Evolutionary conservation across 2,329 filamentous ascomycete species (phyloP).

Genomic region (Neocatenulostroma microsporum): DNA sequence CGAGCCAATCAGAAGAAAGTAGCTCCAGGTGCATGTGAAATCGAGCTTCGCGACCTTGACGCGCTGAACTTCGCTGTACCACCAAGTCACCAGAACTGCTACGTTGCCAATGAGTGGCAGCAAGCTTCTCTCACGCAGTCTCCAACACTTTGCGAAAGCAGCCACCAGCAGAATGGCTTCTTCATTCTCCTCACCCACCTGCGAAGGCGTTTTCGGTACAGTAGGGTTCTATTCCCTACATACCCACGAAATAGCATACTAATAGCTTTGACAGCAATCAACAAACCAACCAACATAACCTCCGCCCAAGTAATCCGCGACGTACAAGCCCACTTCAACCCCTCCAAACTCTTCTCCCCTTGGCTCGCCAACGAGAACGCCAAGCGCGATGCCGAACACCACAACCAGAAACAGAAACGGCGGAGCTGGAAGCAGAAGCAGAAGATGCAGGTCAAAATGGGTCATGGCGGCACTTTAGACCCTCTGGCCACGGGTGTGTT

Average conservation of each 20-base stretch:
- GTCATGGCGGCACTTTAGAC: constrained; percentile 91
- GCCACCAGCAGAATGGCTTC: constrained; percentile 5
- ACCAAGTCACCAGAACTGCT: no score
- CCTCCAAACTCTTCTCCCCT: constrained; percentile 69
- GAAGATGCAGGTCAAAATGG: constrained; percentile 74
- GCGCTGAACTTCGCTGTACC: no score
- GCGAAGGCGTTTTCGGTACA: constrained; percentile 56
- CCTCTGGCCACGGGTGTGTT: constrained; percentile 89
- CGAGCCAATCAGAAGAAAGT: not conserved
- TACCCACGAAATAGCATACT: constrained; percentile 9
- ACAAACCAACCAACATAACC: constrained; percentile 80
- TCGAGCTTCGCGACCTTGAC: not conserved
- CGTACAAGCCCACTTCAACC: constrained; percentile 75
- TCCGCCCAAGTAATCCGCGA: constrained; percentile 88
- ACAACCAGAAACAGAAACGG: constrained; percentile 53
- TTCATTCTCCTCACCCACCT: constrained; percentile 8
- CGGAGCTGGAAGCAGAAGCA: constrained; percentile 45
- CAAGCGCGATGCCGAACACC: constrained; percentile 49
- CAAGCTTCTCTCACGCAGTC: constrained; percentile 18
- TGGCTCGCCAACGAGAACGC: constrained; percentile 59
- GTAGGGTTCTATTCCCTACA: constrained; percentile 22
- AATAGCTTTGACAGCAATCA: constrained; percentile 57
- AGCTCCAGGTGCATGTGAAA: not conserved
- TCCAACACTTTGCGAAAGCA: constrained; percentile 13
- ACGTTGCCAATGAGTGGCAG: constrained; percentile 19